These are phyloP conservation scores for Aspergillus flavus DNA, from an alignment of 2,329 filamentous ascomycete species.

Conservation along the genomic window DNA sequence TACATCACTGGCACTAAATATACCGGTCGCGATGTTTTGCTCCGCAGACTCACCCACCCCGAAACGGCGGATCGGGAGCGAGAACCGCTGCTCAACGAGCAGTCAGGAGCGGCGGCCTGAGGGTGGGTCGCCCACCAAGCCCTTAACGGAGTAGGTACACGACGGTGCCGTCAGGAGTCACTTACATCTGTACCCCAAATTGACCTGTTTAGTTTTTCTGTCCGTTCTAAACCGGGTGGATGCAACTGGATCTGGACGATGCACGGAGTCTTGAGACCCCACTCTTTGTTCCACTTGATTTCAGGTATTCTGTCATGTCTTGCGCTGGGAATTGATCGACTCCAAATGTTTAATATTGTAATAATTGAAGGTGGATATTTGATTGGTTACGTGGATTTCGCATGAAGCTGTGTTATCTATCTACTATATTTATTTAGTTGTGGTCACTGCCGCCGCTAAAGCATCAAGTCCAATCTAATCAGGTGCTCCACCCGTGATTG, in stretches of 20 bases:
- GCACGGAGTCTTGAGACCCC: background rate
- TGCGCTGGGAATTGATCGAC: background rate
- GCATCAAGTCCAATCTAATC: background rate
- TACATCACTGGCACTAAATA: constrained; percentile 40
- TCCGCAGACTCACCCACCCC: constrained; percentile 34
- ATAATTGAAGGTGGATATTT: background rate
- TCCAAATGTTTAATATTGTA: background rate
- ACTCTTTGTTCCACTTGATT: background rate
- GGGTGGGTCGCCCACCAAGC: background rate
- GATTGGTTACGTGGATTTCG: background rate
- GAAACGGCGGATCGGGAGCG: constrained; percentile 55
- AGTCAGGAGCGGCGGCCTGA: constrained; percentile 10
- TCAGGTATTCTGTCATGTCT: background rate
- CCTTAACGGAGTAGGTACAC: background rate
- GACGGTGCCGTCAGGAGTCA: background rate
- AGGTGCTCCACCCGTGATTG: constrained; percentile 1
- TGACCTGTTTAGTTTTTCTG: background rate
- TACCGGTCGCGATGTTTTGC: constrained; percentile 38
- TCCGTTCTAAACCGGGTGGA: background rate
- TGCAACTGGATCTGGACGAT: background rate
- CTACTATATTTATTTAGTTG: background rate
- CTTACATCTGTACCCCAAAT: background rate
- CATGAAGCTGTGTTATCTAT: background rate
- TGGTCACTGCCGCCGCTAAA: background rate
- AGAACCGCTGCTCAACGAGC: constrained; percentile 54